Conservation (phyloP, 805 yeast genomes). For the Schwanniomyces occidentalis region DNA sequence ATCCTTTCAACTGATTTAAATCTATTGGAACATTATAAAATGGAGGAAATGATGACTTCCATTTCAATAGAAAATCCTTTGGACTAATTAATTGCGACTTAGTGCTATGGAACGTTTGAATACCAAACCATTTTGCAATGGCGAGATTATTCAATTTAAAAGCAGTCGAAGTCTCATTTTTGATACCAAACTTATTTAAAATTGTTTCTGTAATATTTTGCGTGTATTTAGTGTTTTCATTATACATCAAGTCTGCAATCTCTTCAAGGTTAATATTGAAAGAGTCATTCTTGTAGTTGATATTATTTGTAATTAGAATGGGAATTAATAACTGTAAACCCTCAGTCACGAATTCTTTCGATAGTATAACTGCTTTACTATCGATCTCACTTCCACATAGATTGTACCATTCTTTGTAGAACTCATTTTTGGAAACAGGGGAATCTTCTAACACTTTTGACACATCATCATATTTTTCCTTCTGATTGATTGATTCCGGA, state of each 20-base stretch:
- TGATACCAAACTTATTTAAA: conserved; percentile 44
- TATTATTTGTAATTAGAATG: conserved; percentile 22
- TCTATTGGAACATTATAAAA: conserved; percentile 62
- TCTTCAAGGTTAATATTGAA: conserved; percentile 13
- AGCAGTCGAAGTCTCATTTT: conserved; percentile 13
- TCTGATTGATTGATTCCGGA: not conserved
- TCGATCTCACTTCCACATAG: conserved; percentile 57
- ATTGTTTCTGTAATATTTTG: conserved; percentile 50
- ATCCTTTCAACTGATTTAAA: conserved; percentile 53
- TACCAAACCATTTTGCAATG: conserved; percentile 66
- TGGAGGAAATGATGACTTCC: conserved; percentile 66
- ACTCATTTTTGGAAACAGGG: conserved; percentile 57
- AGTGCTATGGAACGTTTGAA: conserved; percentile 40
- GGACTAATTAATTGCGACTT: conserved; percentile 21
- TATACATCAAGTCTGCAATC: conserved; percentile 19
- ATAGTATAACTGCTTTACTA: conserved; percentile 39
- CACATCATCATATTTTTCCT: conserved; percentile 10
- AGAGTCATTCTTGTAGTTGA: conserved; percentile 17
- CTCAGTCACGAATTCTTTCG: conserved; percentile 23
- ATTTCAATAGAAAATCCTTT: conserved; percentile 61
- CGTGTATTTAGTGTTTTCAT: conserved; percentile 30
- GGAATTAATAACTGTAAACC: conserved; percentile 27
- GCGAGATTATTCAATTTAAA: conserved; percentile 42
- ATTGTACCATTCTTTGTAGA: conserved; percentile 50
- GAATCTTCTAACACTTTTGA: conserved; percentile 41